Evolutionary conservation across 208 protist species (phyloP), one percentile per base, ranked within the genome.

Genomic region (Endotrypanum monterogeii): DNA sequence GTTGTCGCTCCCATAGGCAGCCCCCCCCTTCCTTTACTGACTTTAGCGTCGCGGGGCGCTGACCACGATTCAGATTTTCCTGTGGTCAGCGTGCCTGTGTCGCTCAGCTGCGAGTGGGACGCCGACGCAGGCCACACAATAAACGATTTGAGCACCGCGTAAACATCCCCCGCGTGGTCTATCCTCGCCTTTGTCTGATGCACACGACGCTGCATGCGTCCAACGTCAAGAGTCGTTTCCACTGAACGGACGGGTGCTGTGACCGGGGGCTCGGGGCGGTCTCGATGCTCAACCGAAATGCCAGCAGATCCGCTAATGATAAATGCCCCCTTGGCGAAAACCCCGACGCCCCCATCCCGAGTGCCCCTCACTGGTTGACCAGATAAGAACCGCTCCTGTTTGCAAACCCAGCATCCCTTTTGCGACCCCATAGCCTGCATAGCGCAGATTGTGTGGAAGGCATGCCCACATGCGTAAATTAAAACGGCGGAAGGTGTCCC

Each of bases 401-500:
- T 51, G 32, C 74, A 79, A 16, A 57, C 66, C 58, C 46, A 74
- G 46, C 71, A 77, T 30, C 71, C 79, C 48, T 55, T 32, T 7
- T 32, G 9, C 35, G 68, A 18, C 16, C 61, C 54, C 60, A 58
- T 68, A 28, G 48, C 71, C 58, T 67, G 57, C 73, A 71, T 41
- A 52, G 67, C 37, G 68, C 86, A 89, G 67, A 78, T 65, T 41
- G 90, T 87, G 78, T 96, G 92, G 71, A 86, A 96, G 35, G 79
- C 82, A 79, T 96, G 92, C 12, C 92, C 92, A 50, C 92, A 96
- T 25, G 66, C 71, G 71, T 91, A 96, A 58, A 92, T 80, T n/a
- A 84, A 84, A 41, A 92, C 83, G 2, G 77, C 69, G 28, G 62
- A 71, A 28, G 71, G 12, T 54, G 54, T 9, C 61, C 57, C 69